Conservation (phyloP, 1,139 yeast genomes). For the Pneumocystis canis region DNA sequence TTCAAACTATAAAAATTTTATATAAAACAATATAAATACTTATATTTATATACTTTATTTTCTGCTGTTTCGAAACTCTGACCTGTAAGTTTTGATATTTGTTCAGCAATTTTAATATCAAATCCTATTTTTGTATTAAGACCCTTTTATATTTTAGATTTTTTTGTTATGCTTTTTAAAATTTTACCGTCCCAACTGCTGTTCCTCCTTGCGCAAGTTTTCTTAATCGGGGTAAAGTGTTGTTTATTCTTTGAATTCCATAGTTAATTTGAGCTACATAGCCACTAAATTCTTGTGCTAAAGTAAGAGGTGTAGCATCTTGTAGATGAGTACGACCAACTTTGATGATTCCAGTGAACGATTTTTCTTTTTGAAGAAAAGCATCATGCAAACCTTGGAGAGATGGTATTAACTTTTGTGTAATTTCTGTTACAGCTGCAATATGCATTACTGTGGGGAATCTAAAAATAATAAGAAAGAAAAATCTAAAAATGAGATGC, state of each 20-base stretch:
- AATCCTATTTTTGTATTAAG: constrained; percentile 85
- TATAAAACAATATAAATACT: background rate
- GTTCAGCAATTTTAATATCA: constrained; percentile 65
- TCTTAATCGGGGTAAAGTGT: constrained; percentile 57
- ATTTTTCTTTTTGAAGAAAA: constrained; percentile 59
- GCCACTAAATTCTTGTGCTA: constrained; percentile 96
- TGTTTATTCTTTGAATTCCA: constrained; percentile 78
- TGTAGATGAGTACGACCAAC: constrained; percentile 98
- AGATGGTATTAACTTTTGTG: constrained; percentile 61
- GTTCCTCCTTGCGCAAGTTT: constrained; percentile 97
- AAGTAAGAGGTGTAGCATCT: constrained; percentile 94
- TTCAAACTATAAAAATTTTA: constrained; percentile 42
- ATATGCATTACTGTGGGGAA: constrained; percentile 97
- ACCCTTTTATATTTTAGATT: constrained; percentile 30
- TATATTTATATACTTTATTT: constrained; percentile 37
- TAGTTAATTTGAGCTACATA: constrained; percentile 84
- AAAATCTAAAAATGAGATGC: background rate
- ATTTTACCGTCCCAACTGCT: constrained; percentile 68
- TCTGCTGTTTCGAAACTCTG: constrained; percentile 86
- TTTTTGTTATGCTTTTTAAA: background rate
- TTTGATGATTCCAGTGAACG: constrained; percentile 77
- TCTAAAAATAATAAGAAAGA: constrained; percentile 19
- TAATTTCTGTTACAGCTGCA: constrained; percentile 88
- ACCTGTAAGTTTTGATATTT: constrained; percentile 73
- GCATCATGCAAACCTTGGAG: constrained; percentile 63